phyloP scores from a whole-genome alignment of 768 basidiomycete species.

The Tylopilus felleus region DNA sequence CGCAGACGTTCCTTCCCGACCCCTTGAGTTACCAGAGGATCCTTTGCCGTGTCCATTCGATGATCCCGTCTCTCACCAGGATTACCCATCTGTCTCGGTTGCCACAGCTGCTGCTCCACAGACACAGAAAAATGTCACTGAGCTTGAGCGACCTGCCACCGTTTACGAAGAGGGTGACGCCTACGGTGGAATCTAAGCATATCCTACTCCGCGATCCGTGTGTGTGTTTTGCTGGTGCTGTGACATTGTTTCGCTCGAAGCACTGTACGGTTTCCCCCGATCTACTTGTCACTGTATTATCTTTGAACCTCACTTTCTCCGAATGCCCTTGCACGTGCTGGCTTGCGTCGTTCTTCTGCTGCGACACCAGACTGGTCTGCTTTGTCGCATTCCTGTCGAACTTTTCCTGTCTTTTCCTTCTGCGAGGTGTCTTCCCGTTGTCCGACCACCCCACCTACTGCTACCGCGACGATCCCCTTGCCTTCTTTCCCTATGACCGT shows the following conservation, averaged over 20 bases:
- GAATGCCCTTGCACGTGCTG: conserved; percentile 9
- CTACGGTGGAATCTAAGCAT: conserved; percentile 60
- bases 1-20: conserved; percentile 12
- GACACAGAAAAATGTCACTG: conserved; percentile 6
- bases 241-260: conserved; percentile 2
- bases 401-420: neutral
- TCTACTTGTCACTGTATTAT: conserved; percentile 27
- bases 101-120: conserved; percentile 11
- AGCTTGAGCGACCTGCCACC: conserved; percentile 40
- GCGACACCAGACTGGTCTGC: conserved; percentile 28
- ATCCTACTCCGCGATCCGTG: neutral
- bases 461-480: neutral
- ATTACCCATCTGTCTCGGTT: conserved; percentile 17
- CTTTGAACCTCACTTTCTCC: conserved; percentile 4
- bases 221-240: conserved; percentile 8
- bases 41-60: conserved; percentile 32
- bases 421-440: conserved; percentile 5
- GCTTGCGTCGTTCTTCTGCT: conserved; percentile 22
- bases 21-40: conserved; percentile 15
- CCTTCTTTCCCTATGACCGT: neutral
- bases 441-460: conserved; percentile 7
- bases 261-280: conserved; percentile 20
- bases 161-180: conserved; percentile 64
- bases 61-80: conserved; percentile 15
- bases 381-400: conserved; percentile 13